phyloP scores from a whole-genome alignment of 106 monocot genomes.

The Acanthochlamys bracteata region DNA sequence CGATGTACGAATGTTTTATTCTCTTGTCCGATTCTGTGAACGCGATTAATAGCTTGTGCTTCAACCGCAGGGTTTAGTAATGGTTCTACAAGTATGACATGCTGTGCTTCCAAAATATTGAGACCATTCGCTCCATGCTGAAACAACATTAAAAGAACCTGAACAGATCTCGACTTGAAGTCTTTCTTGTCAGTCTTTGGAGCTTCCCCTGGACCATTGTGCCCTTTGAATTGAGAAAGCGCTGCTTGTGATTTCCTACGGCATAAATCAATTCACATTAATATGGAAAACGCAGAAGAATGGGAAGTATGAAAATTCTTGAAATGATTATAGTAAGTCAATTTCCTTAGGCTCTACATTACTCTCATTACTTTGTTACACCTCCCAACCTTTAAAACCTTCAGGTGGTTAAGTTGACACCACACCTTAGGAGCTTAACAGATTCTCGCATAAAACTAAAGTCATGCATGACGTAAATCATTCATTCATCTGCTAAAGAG shows the following conservation, averaged over 20 bases:
- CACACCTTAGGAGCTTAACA: no score
- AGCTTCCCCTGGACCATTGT: constrained; percentile 7
- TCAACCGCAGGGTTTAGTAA: constrained; percentile 82
- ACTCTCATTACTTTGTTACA: no score
- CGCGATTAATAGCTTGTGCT: constrained; percentile 88
- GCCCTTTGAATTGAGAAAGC: constrained; percentile 74
- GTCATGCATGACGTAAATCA: no score
- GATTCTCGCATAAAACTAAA: no score
- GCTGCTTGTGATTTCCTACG: constrained; percentile 78
- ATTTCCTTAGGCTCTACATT: no score
- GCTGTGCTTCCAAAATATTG: constrained; percentile 89
- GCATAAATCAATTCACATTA: no score
- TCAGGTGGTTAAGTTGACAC: no score
- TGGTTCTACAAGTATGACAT: constrained; percentile 91
- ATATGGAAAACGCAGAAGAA: no score
- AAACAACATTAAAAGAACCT: constrained; percentile 73
- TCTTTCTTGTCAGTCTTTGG: constrained; percentile 5
- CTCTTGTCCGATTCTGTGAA: constrained; percentile 85
- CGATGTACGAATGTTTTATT: constrained; percentile 88
- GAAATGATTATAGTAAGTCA: no score
- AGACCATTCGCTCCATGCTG: constrained; percentile 95
- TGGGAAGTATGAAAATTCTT: no score
- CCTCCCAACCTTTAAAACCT: no score
- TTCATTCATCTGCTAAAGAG: no score
- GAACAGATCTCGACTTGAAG: constrained; percentile 31